Base-by-base conservation (phyloP, 116 monocot species). In the Posidonia oceanica region DNA sequence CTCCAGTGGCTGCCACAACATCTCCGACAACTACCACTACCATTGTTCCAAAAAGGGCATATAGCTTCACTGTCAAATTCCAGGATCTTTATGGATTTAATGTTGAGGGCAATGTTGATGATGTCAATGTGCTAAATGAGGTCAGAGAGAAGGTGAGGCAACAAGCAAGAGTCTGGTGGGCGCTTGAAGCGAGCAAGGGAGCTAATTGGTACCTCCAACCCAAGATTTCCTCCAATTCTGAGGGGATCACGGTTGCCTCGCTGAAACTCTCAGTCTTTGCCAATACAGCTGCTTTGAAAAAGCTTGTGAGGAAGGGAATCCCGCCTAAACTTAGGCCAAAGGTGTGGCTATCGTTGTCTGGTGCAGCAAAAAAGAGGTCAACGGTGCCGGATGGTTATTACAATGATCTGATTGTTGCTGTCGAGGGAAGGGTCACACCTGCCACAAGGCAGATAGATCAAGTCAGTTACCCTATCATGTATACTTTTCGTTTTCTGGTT, bases 341-440 rank as follows among this genome's bases (percentile, higher is more conserved):
- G 81, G 84, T 96, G 42, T 96, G 96, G 96, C 67, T 91, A 8
- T 84, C 91, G 21, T 82, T 89, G 7, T 96, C 96, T 0, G 96
- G 96, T 21, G 91, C 91, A 0, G 79, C 75, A 1, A 96, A 96
- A 86, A 96, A 96, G 78, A 66, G 87, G 71, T 96, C 96, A 1
- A 91, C 83, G 7, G 96, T 91, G 68, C 96, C 96, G 0, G 91
- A 88, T 51, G 91, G 91, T 44, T 96, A 96, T 63, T 96, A 96
- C 61, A 79, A 86, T 60, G 96, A 96, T 76, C 72, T 96, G 55
- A 83, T 96, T 48, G 48, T 76, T 15, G 91, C 88, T n/a, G 85
- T 84, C 4, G 86, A 86, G 41, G 96, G 89, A 59, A 91, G 84
- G 76, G 79, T 77, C 59, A 96, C 96, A 2, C 84, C 96, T 38